Evolutionary conservation across 805 yeast genomes (phyloP).

Genomic region (Lipomyces mesembrius): DNA sequence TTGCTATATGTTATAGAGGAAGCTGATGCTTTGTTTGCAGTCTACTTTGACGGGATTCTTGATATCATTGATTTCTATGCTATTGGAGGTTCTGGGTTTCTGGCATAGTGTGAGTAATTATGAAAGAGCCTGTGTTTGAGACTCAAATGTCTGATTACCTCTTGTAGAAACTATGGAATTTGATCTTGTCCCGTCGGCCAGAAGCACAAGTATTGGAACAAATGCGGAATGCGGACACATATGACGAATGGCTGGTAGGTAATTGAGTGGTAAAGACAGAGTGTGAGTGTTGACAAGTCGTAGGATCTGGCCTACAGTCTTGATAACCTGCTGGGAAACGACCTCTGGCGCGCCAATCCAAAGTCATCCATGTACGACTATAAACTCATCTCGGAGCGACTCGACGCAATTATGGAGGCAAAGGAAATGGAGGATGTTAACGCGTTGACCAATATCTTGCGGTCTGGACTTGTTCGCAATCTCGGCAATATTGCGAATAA

Average conservation of each 20-base stretch:
- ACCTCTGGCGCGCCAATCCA: slow-evolving; percentile 61
- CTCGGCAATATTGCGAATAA: slow-evolving; percentile 89
- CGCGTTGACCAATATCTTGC: slow-evolving; percentile 63
- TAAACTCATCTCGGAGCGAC: slow-evolving; percentile 74
- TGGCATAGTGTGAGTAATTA: slow-evolving; percentile 17
- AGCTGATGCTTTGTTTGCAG: background rate
- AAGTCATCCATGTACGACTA: slow-evolving; percentile 83
- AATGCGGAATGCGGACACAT: slow-evolving; percentile 58
- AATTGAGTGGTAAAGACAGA: slow-evolving; percentile 8
- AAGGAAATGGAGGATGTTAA: slow-evolving; percentile 62
- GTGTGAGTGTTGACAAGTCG: background rate
- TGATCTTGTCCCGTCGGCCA: slow-evolving; percentile 50
- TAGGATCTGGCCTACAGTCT: slow-evolving; percentile 50
- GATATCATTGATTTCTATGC: slow-evolving; percentile 8
- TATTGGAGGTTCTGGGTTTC: slow-evolving; percentile 16
- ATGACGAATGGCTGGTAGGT: slow-evolving; percentile 70
- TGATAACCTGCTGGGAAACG: slow-evolving; percentile 49
- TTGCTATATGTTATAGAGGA: no score
- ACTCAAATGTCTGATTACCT: slow-evolving; percentile 3
- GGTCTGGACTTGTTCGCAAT: slow-evolving; percentile 80
- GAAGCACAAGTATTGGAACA: slow-evolving; percentile 52
- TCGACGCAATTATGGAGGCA: slow-evolving; percentile 65
- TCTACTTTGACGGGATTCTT: slow-evolving; percentile 8
- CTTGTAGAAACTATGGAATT: slow-evolving; percentile 23
- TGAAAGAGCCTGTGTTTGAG: background rate